A percentile compares a stretch with the other conserved stretches of the same genome.
These are phyloP conservation scores for Clarkia xantiana DNA, from an alignment of 345 rosid species.

Conservation along the genomic window DNA sequence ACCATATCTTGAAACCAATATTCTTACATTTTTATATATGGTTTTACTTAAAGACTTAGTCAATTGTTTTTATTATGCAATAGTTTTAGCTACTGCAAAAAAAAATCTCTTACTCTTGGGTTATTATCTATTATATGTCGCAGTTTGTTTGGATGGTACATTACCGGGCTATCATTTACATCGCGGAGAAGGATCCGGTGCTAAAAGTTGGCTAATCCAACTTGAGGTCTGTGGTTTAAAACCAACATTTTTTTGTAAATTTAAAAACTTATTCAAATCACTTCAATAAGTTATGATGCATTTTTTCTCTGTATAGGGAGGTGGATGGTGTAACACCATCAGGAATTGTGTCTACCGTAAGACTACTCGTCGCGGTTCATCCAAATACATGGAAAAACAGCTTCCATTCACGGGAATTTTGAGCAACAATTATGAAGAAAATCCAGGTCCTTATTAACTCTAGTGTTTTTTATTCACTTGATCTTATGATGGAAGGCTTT, in stretches of 20 bases:
- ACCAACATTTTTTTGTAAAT: too few relatives aligned
- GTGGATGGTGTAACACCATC: conserved; percentile 72
- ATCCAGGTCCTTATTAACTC: conserved; percentile 38
- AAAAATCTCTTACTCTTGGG: too few relatives aligned
- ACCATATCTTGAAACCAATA: too few relatives aligned
- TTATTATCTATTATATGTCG: too few relatives aligned
- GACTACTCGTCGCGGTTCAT: conserved; percentile 72
- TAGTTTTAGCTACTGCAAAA: too few relatives aligned
- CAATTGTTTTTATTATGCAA: too few relatives aligned
- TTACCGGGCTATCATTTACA: conserved; percentile 78
- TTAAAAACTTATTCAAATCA: too few relatives aligned
- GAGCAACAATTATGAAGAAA: conserved; percentile 60
- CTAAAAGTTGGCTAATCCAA: conserved; percentile 69
- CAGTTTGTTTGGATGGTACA: conserved; percentile 87
- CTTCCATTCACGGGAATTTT: conserved; percentile 62
- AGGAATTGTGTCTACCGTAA: conserved; percentile 56
- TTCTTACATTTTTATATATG: too few relatives aligned
- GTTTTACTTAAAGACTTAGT: too few relatives aligned
- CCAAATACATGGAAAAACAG: conserved; percentile 58
- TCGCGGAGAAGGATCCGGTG: conserved; percentile 61
- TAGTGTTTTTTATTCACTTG: neutral
- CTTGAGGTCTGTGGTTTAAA: conserved; percentile 39
- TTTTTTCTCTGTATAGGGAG: conserved; percentile 37
- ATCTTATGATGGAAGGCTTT: too few relatives aligned
- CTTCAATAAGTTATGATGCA: neutral